phyloP scores from a whole-genome alignment of 208 protist species.

The Trichomonas gallinae region DNA sequence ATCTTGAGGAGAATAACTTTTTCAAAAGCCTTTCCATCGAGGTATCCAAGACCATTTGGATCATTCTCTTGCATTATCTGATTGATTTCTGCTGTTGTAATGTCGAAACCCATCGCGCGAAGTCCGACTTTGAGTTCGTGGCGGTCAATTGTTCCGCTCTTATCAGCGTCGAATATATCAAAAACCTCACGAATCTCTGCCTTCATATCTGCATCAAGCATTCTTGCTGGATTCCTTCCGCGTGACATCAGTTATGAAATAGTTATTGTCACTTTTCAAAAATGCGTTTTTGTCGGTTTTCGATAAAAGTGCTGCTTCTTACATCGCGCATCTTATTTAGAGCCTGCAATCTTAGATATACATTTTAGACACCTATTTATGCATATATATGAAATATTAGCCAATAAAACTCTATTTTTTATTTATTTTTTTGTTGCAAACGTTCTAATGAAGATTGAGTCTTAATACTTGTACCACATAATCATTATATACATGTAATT shows the following conservation, averaged over 20 bases:
- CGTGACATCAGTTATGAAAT: neutral
- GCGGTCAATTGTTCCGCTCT: neutral
- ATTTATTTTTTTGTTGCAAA: too few species aligned
- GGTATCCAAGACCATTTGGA: neutral
- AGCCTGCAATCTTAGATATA: too few species aligned
- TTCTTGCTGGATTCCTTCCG: neutral
- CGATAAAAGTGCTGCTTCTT: neutral
- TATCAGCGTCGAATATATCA: slow-evolving; percentile 6
- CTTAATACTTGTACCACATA: too few species aligned
- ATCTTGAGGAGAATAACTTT: neutral
- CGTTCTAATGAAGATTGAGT: too few species aligned
- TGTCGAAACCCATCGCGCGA: neutral
- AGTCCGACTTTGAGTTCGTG: neutral
- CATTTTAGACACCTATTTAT: too few species aligned
- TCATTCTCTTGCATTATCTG: neutral
- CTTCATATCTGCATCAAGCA: neutral
- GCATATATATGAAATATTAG: too few species aligned
- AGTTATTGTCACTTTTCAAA: neutral
- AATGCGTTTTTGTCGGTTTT: neutral
- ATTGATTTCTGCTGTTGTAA: neutral
- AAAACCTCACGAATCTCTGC: neutral
- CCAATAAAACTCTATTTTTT: too few species aligned
- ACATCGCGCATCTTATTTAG: too few species aligned
- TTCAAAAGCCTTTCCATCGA: neutral
- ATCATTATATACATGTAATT: too few species aligned